phyloP scores from a whole-genome alignment of 139 green algal genomes.

The Spirogloea muscicola region DNA sequence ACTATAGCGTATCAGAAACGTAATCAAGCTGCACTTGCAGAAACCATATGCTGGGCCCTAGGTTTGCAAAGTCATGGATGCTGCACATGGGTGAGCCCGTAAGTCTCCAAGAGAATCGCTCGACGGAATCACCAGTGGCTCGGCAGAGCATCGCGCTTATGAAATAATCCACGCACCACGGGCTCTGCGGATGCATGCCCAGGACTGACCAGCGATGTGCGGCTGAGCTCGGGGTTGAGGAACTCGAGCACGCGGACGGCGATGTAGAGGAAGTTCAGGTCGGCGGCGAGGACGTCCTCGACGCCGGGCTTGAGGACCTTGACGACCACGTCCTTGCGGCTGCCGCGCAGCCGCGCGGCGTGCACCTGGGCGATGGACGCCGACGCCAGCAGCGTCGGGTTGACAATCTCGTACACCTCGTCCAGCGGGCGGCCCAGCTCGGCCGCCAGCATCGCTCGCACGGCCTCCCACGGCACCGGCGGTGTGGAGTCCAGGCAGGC shows the following conservation, averaged over 20 bases:
- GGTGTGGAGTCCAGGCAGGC: slow-evolving; percentile 89
- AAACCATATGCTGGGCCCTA: too few species aligned
- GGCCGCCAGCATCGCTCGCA: slow-evolving; percentile 65
- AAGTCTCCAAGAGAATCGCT: too few species aligned
- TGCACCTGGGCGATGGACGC: slow-evolving; percentile 91
- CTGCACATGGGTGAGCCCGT: too few species aligned
- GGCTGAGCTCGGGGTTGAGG: slow-evolving; percentile 48
- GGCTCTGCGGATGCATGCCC: too few species aligned
- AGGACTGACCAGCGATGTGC: slow-evolving; percentile 69
- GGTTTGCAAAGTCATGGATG: too few species aligned
- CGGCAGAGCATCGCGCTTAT: too few species aligned
- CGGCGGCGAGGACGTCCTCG: slow-evolving; percentile 78
- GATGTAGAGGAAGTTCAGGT: slow-evolving; percentile 87
- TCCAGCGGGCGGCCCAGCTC: slow-evolving; percentile 69
- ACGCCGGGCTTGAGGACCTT: slow-evolving; percentile 92
- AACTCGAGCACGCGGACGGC: slow-evolving; percentile 71
- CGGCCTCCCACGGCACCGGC: slow-evolving; percentile 68
- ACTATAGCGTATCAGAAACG: too few species aligned
- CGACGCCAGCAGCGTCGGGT: slow-evolving; percentile 75
- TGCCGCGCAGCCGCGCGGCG: slow-evolving; percentile 62
- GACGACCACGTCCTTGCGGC: slow-evolving; percentile 62
- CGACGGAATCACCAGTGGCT: too few species aligned
- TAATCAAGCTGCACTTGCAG: too few species aligned
- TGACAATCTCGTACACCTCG: slow-evolving; percentile 79
- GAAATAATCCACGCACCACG: too few species aligned